Evolutionary conservation across 73 alveolate genomes (phyloP).

Genomic region (Blepharisma japonicum): DNA sequence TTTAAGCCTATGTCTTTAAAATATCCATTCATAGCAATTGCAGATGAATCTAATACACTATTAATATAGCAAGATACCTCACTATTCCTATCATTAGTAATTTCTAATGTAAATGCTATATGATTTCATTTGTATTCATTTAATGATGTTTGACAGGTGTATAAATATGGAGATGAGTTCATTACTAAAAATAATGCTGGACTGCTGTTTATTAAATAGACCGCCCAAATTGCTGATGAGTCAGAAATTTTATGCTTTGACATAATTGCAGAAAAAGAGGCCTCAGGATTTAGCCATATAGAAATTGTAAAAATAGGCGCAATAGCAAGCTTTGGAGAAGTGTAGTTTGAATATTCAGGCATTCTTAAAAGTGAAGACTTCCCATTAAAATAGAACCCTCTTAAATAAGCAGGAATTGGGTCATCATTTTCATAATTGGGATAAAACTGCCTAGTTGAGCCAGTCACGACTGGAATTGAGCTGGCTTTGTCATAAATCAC

Average conservation of each 20-base stretch:
- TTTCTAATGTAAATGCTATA: background rate
- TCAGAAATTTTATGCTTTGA: background rate
- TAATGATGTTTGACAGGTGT: too few relatives aligned
- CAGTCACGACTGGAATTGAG: background rate
- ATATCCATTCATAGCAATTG: background rate
- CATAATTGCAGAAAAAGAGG: background rate
- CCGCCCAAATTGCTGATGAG: background rate
- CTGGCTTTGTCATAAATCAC: background rate
- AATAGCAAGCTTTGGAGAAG: background rate
- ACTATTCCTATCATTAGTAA: too few relatives aligned
- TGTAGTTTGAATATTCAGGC: background rate
- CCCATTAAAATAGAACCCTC: slow-evolving; percentile 26
- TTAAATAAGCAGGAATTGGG: background rate
- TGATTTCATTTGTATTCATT: background rate
- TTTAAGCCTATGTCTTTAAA: background rate
- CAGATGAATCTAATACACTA: background rate
- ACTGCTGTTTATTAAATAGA: background rate
- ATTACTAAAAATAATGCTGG: too few relatives aligned
- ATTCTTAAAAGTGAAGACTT: background rate
- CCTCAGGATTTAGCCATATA: background rate
- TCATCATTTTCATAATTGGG: background rate
- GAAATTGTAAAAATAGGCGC: background rate
- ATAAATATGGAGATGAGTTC: too few relatives aligned
- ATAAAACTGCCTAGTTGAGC: background rate
- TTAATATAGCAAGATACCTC: background rate